A percentile compares a stretch with the other conserved stretches of the same genome.
These are phyloP conservation scores for Cystodermella granulosa DNA, from an alignment of 1,284 basidiomycete species.

Conservation along the genomic window DNA sequence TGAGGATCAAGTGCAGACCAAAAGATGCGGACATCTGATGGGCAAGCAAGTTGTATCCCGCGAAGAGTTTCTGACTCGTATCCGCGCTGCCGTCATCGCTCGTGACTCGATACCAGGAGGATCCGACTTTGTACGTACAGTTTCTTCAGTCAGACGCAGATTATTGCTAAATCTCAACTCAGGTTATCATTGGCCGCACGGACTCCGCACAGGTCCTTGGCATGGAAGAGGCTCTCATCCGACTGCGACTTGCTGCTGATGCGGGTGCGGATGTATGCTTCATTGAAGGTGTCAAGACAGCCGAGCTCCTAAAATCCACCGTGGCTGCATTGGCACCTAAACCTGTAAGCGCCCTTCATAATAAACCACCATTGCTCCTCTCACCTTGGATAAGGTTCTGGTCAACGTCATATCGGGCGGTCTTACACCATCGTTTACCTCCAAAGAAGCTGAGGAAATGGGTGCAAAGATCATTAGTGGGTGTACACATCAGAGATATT, in stretches of 20 bases:
- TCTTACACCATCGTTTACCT: constrained; percentile 30
- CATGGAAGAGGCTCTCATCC: constrained; percentile 71
- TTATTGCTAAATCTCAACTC: background rate
- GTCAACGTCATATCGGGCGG: constrained; percentile 35
- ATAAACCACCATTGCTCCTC: background rate
- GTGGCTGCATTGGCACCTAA: constrained; percentile 65
- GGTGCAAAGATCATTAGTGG: constrained; percentile 34
- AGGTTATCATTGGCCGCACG: constrained; percentile 78
- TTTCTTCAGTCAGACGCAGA: background rate
- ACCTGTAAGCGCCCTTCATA: constrained; percentile 44
- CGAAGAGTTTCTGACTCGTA: constrained; percentile 70
- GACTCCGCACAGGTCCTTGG: constrained; percentile 76
- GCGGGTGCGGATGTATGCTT: constrained; percentile 81
- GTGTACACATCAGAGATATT: constrained; percentile 2
- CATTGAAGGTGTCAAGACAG: constrained; percentile 73
- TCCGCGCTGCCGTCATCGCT: constrained; percentile 71
- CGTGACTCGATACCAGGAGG: constrained; percentile 65
- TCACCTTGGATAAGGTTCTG: constrained; percentile 19
- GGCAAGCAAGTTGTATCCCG: constrained; percentile 66
- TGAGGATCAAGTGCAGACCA: constrained; percentile 79
- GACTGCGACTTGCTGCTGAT: constrained; percentile 67
- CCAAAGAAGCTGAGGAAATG: constrained; percentile 28
- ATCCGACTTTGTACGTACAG: constrained; percentile 49
- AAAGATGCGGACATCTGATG: constrained; percentile 76
- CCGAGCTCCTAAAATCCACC: constrained; percentile 60